A percentile compares a stretch with the other conserved stretches of the same genome.
phyloP scores from a whole-genome alignment of 2,329 filamentous ascomycete species.

The Phialocephala subalpina region DNA sequence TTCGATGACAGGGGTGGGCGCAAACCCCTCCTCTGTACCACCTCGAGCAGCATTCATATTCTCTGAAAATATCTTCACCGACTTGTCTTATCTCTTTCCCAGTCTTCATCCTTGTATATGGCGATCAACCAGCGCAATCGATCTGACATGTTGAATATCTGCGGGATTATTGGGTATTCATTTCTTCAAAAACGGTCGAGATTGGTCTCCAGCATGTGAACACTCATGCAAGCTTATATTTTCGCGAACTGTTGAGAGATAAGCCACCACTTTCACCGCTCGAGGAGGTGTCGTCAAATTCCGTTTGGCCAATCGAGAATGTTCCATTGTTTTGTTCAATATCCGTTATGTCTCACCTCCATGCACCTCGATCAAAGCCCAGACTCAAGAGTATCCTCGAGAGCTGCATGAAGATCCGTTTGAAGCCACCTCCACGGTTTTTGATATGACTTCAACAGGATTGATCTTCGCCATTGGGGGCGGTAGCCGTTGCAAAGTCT shows the following conservation, averaged over 20 bases:
- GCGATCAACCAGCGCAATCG: background rate
- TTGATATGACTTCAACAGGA: background rate
- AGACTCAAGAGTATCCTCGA: background rate
- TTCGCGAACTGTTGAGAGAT: slow-evolving; percentile 11
- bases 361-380: background rate
- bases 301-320: background rate
- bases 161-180: slow-evolving; percentile 3
- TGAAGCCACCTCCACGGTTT: background rate
- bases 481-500: background rate
- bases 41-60: background rate
- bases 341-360: background rate
- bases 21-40: background rate
- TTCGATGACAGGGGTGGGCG: background rate
- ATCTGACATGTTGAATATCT: slow-evolving; percentile 2
- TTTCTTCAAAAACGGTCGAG: background rate
- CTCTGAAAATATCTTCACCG: background rate
- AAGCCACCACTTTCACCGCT: background rate
- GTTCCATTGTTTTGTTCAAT: background rate
- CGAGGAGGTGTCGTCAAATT: background rate
- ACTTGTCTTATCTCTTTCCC: slow-evolving; percentile 5
- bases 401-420: too few relatives aligned
- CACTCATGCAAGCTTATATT: slow-evolving; percentile 3
- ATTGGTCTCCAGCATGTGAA: background rate
- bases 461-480: background rate
- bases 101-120: background rate